Percentiles rank a stretch among this genome's conserved stretches.
Conservation (phyloP, 2,329 filamentous ascomycete genomes). For the Colletotrichum sp. region DNA sequence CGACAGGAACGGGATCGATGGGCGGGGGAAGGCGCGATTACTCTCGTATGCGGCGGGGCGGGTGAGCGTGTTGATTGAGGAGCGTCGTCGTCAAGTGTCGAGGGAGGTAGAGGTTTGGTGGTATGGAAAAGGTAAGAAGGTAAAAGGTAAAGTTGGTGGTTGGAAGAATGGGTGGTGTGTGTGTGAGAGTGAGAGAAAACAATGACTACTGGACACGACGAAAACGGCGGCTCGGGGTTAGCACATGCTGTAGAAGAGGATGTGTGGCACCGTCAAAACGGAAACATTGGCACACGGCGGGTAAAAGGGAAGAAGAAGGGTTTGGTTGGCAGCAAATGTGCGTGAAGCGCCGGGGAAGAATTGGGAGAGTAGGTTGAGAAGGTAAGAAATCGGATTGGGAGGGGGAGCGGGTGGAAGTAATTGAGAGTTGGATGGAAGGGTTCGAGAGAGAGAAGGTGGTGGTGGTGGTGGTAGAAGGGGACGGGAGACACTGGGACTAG, state of each 20-base stretch:
- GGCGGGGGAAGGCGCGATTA: neutral
- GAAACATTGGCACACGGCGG: conserved; percentile 12
- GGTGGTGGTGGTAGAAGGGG: neutral
- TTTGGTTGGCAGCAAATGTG: neutral
- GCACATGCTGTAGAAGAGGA: conserved; percentile 22
- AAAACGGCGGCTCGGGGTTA: conserved; percentile 21
- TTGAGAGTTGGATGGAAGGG: conserved; percentile 13
- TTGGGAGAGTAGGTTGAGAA: conserved; percentile 7
- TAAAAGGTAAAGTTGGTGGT: neutral
- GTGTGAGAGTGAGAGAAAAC: conserved; percentile 15
- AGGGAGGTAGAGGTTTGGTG: neutral
- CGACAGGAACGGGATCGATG: conserved; percentile 3
- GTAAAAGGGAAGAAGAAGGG: neutral
- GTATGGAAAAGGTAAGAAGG: neutral
- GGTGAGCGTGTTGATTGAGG: neutral
- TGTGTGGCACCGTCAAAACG: conserved; percentile 16
- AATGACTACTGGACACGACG: conserved; percentile 18
- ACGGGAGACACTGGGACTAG: neutral
- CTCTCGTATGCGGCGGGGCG: conserved; percentile 7
- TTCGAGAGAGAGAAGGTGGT: neutral
- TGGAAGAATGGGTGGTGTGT: conserved; percentile 10
- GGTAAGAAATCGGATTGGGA: neutral
- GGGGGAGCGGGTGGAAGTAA: conserved; percentile 1
- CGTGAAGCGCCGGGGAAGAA: conserved; percentile 4
- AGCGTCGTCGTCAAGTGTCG: neutral